Evolutionary conservation across 495 filamentous ascomycete genomes (phyloP).

Genomic region (Hyphodiscus hymeniophilus): DNA sequence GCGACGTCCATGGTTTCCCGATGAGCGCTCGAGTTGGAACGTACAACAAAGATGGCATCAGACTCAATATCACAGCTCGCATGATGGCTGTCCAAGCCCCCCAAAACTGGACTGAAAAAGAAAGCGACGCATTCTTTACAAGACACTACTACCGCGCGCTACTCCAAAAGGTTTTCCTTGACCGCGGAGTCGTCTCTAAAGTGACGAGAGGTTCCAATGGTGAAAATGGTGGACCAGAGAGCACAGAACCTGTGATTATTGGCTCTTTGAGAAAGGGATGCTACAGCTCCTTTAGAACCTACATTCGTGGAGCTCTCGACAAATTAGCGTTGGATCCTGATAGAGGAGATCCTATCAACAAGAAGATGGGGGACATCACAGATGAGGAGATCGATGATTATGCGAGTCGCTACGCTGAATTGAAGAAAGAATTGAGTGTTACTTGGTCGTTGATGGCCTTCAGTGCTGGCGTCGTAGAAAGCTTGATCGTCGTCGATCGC

Average conservation of each 20-base stretch:
- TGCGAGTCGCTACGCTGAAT: constrained; percentile 48
- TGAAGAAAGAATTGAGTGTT: constrained; percentile 75
- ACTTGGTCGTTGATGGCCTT: constrained; percentile 95
- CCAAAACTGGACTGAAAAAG: constrained; percentile 74
- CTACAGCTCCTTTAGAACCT: constrained; percentile 67
- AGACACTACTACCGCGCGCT: constrained; percentile 90
- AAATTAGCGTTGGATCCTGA: constrained; percentile 60
- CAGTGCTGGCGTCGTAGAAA: constrained; percentile 80
- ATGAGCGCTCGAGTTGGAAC: constrained; percentile 69
- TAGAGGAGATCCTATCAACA: constrained; percentile 45
- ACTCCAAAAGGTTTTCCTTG: constrained; percentile 81
- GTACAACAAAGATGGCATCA: constrained; percentile 55
- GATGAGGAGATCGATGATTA: constrained; percentile 69
- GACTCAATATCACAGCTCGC: constrained; percentile 89
- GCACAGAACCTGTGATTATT: constrained; percentile 69
- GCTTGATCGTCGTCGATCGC: constrained; percentile 82
- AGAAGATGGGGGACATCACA: constrained; percentile 53
- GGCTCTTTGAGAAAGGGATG: constrained; percentile 75
- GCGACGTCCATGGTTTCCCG: constrained; percentile 86
- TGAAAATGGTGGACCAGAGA: constrained; percentile 29
- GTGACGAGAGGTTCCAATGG: constrained; percentile 14
- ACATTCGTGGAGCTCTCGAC: constrained; percentile 68
- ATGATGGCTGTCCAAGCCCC: constrained; percentile 97
- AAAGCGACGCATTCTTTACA: constrained; percentile 83
- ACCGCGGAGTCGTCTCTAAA: constrained; percentile 61